Conservation (phyloP, 164 flowering plant species). For the Berberis thunbergii region DNA sequence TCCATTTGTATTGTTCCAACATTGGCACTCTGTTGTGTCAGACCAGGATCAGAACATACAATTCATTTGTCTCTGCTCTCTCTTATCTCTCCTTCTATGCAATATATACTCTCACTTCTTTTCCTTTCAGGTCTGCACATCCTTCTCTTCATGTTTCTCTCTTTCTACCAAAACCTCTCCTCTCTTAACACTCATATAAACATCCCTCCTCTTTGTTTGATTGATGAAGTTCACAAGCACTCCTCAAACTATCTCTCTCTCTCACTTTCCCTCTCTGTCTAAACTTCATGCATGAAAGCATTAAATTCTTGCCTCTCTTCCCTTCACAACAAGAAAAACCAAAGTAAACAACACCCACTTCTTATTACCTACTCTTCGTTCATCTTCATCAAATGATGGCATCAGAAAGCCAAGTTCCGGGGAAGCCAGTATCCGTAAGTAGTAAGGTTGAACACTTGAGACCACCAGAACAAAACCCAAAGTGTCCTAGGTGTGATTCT, state of each 20-base stretch:
- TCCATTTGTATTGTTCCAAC: too few species aligned
- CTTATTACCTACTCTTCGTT: background rate
- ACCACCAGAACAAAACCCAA: constrained; percentile 40
- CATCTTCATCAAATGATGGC: constrained; percentile 22
- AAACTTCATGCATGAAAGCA: constrained; percentile 45
- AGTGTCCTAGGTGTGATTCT: constrained; percentile 77
- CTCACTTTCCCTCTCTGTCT: constrained; percentile 6
- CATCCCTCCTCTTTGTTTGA: constrained; percentile 3
- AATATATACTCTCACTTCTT: too few species aligned
- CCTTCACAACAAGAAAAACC: constrained; percentile 27
- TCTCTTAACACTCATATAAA: background rate
- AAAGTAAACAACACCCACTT: constrained; percentile 1
- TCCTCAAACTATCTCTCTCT: background rate
- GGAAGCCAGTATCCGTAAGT: constrained; percentile 11
- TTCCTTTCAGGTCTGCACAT: background rate
- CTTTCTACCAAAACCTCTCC: constrained; percentile 7
- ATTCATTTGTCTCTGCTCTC: background rate
- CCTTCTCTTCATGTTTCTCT: constrained; percentile 4
- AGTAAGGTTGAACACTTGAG: constrained; percentile 3
- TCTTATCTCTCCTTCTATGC: background rate
- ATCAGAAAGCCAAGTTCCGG: constrained; percentile 17
- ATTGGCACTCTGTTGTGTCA: background rate
- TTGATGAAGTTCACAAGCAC: constrained; percentile 23
- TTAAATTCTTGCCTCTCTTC: constrained; percentile 31
- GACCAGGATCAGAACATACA: constrained; percentile 5